Conservation (phyloP, 352 stramenopile species). For the Nothophytophthora sp. region DNA sequence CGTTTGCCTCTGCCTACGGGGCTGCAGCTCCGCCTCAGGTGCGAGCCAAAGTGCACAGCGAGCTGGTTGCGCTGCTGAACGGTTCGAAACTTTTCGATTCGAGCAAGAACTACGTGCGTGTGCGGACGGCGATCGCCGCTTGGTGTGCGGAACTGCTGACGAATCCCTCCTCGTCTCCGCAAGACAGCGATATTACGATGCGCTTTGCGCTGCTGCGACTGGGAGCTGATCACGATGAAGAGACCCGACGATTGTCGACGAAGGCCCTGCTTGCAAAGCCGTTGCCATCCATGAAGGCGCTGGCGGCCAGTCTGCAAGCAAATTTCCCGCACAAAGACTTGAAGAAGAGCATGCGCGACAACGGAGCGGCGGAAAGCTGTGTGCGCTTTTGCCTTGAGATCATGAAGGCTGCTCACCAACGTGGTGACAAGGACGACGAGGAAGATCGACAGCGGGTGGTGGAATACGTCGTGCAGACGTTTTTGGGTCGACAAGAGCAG, state of each 20-base stretch:
- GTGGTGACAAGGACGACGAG: conserved; percentile 13
- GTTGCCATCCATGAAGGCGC: conserved; percentile 30
- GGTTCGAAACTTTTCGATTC: conserved; percentile 62
- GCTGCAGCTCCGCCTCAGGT: conserved; percentile 23
- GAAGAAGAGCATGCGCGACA: conserved; percentile 39
- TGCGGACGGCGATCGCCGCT: conserved; percentile 54
- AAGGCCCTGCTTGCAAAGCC: conserved; percentile 51
- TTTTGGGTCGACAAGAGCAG: conserved; percentile 26
- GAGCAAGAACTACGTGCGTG: conserved; percentile 60
- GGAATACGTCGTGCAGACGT: conserved; percentile 52
- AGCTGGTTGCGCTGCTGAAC: conserved; percentile 57
- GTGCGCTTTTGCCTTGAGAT: conserved; percentile 56
- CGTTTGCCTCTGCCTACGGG: conserved; percentile 47
- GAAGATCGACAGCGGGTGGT: conserved; percentile 34
- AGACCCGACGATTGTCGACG: conserved; percentile 33
- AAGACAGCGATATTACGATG: conserved; percentile 38
- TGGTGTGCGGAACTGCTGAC: conserved; percentile 57
- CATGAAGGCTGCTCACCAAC: conserved; percentile 23
- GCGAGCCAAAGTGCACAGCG: conserved; percentile 38
- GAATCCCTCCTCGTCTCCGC: not conserved
- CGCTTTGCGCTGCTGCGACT: conserved; percentile 66
- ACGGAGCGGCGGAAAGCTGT: conserved; percentile 42
- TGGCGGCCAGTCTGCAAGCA: conserved; percentile 28
- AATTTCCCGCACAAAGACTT: conserved; percentile 34
- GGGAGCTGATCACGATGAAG: conserved; percentile 33